Base-by-base conservation (phyloP, 2,329 filamentous ascomycete genomes). In the Chrysosporium keratinophilum region DNA sequence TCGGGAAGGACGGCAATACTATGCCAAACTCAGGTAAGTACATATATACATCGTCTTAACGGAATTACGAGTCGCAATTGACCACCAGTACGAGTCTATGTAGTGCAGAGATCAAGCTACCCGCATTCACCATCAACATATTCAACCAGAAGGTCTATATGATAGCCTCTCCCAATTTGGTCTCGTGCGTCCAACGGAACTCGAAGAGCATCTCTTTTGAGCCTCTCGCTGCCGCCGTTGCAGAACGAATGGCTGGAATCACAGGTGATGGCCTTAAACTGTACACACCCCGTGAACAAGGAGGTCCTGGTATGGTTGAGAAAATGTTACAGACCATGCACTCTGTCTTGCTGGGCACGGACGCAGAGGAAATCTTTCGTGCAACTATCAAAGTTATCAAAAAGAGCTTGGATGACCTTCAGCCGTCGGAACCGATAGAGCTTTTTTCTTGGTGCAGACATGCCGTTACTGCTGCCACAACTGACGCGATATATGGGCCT, bases 401-500 rank as follows among this genome's bases (percentile, higher is more conserved):
- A 14, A 44, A 50, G 5, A 20, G 17, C n/a, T 9, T 20, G 10
- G 42, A 9, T 44, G 20, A 15, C 42, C 11, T 20, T 4, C 7
- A 7, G 20, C 17, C 9, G 17, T 28, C 15, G 10, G 10, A 28
- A 7, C 7, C 17, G 23, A 4, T 44, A 5, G 63, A 67, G 48
- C 45, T 68, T 5, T 62, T 60, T 50, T 52, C 35, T 9, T 68
- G 65, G 66, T 63, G 61, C 35, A 56, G 53, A 6, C 53, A 62
- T 42, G 60, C 58, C 15, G 61, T 67, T 7, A 66, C 61, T 3
- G 48, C 57, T 39, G 64, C 65, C 4, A 66, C 62, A 20, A 65
- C 63, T 11, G 58, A 65, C 19, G 58, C 64, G 4, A 54, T 59
- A 5, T 68, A 65, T 44, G 65, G 65, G 1, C 59, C 60, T 0